Evolutionary conservation across 805 yeast genomes (phyloP).

Genomic region (Blastobotrys attinorum): DNA sequence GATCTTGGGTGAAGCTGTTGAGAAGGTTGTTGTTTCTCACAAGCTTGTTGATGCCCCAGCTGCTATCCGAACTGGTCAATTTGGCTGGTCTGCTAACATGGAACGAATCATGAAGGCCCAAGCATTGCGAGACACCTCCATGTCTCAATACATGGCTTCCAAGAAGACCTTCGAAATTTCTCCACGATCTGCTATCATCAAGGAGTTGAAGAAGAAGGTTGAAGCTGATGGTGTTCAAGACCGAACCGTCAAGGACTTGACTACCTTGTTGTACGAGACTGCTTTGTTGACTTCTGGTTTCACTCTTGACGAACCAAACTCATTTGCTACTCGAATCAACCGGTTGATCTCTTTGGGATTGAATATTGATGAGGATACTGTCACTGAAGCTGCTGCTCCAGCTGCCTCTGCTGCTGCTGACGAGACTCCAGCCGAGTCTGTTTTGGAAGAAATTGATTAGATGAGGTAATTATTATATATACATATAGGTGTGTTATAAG

Average conservation of each 20-base stretch:
- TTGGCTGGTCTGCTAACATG: conserved; percentile 99
- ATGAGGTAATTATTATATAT: conserved; percentile 2
- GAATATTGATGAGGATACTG: conserved; percentile 90
- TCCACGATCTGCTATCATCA: conserved; percentile 91
- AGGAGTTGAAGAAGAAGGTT: conserved; percentile 93
- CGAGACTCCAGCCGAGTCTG: conserved; percentile 78
- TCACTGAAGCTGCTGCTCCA: conserved; percentile 37
- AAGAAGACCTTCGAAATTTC: conserved; percentile 99
- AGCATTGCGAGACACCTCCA: conserved; percentile 96
- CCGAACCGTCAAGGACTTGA: conserved; percentile 96
- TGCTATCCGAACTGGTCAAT: conserved; percentile 99
- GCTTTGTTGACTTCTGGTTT: conserved; percentile 98
- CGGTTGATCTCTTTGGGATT: conserved; percentile 96
- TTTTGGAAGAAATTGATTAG: conserved; percentile 99
- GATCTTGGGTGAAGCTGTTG: conserved; percentile 96
- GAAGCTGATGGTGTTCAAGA: conserved; percentile 97
- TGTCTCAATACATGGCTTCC: conserved; percentile 99
- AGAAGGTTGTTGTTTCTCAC: conserved; percentile 97
- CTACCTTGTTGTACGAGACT: conserved; percentile 93
- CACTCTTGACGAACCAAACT: conserved; percentile 96
- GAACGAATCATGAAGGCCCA: conserved; percentile 99
- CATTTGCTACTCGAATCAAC: conserved; percentile 96
- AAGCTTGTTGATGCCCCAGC: conserved; percentile 98
- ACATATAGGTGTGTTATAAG: neutral
- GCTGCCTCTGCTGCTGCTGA: conserved; percentile 31